phyloP scores from a whole-genome alignment of 1,139 yeast species.

The Kodamaea derodonti region DNA sequence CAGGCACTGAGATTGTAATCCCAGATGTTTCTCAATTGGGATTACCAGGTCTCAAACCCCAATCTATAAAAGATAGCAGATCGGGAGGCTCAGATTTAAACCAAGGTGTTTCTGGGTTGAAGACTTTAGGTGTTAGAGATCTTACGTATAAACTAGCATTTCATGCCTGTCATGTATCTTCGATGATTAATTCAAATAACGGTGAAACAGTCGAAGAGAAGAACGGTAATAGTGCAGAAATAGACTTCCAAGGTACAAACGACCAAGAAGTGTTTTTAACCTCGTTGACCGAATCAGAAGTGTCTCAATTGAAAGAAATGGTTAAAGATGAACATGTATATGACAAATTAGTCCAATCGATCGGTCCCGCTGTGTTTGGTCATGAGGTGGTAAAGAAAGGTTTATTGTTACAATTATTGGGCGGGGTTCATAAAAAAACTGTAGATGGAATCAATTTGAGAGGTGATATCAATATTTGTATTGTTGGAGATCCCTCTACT shows the following conservation, averaged over 20 bases:
- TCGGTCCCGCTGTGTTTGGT: constrained; percentile 97
- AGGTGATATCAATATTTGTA: constrained; percentile 95
- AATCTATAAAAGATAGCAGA: constrained; percentile 67
- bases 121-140: constrained; percentile 88
- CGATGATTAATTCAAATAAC: constrained; percentile 49
- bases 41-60: constrained; percentile 93
- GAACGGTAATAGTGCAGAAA: constrained; percentile 30
- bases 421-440: constrained; percentile 95
- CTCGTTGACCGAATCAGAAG: constrained; percentile 77
- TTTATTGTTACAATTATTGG: constrained; percentile 77
- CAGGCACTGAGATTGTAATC: constrained; percentile 92
- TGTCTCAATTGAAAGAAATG: constrained; percentile 83
- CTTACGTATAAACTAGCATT: constrained; percentile 90
- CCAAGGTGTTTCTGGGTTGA: constrained; percentile 83
- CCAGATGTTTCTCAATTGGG: constrained; percentile 96
- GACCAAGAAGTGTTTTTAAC: constrained; percentile 81
- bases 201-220: constrained; percentile 36
- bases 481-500: constrained; percentile 98
- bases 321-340: constrained; percentile 86
- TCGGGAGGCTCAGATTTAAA: constrained; percentile 64
- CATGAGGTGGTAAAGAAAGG: constrained; percentile 96
- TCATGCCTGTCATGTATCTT: constrained; percentile 80
- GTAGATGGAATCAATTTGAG: constrained; percentile 92
- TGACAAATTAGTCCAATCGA: constrained; percentile 78
- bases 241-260: constrained; percentile 35